Percentiles rank a stretch among this genome's conserved stretches.
These are phyloP conservation scores for Syzygium syzygioides DNA, from an alignment of 441 rosid genomes.

Conservation along the genomic window DNA sequence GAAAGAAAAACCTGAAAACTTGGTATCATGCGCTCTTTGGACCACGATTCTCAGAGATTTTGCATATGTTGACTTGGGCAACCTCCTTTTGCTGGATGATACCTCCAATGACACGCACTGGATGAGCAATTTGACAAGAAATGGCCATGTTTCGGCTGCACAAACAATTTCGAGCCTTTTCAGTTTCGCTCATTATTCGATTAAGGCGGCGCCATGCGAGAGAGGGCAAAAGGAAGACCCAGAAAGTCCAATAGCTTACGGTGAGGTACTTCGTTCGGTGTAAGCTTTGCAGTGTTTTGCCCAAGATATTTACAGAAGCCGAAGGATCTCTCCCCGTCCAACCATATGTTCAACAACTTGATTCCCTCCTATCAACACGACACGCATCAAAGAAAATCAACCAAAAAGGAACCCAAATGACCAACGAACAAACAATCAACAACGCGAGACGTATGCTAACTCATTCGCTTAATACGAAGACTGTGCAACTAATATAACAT, in stretches of 20 bases:
- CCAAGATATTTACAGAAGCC: conserved; percentile 64
- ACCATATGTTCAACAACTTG: conserved; percentile 78
- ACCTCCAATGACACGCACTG: conserved; percentile 73
- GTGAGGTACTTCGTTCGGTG: conserved; percentile 61
- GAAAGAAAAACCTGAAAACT: conserved; percentile 46
- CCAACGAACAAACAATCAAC: background rate
- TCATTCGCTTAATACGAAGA: background rate
- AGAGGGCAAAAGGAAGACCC: background rate
- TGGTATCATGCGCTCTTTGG: conserved; percentile 71
- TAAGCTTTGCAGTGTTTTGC: conserved; percentile 60
- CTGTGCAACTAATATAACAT: background rate
- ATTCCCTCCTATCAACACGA: conserved; percentile 55
- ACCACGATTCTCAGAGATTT: conserved; percentile 64
- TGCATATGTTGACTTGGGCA: conserved; percentile 57
- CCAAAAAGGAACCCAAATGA: background rate
- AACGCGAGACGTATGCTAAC: background rate
- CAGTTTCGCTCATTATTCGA: background rate
- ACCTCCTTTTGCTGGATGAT: conserved; percentile 59
- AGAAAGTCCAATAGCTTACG: conserved; percentile 28
- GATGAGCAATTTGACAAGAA: conserved; percentile 56
- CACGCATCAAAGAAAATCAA: background rate
- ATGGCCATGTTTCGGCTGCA: conserved; percentile 96
- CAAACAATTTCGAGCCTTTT: conserved; percentile 17
- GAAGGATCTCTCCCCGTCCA: conserved; percentile 66
- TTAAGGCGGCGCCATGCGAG: background rate